Base-by-base conservation (phyloP, 106 monocot genomes). In the Dendrobium huoshanense region DNA sequence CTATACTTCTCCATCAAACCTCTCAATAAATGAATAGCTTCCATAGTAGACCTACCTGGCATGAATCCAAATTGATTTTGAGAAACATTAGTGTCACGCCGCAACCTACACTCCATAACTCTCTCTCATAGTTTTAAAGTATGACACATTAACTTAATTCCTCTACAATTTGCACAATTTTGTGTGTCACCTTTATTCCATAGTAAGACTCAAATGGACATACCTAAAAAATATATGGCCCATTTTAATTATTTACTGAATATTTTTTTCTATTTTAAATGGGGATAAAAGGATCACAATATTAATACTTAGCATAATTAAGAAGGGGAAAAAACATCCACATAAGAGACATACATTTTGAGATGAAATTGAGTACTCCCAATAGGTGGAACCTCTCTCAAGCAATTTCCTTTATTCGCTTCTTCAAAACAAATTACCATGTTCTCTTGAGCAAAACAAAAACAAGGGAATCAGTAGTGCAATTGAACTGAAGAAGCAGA, bases 391-490 rank as follows among this genome's bases (percentile, higher is more conserved):
- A 88, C 81, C 78, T 88, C 85, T 80, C 82, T 83, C 59, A 82
- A 85, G 79, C 94, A 94, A 64, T 67, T 92, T 79, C 86, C 86
- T 51, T 83, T 86, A 11, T 85, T 80, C 77, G 84, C 48, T 76
- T 94, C 91, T 85, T 90, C 90, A 79, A 91, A 92, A 79, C 94
- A 94, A 49, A 94, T 65, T 19, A 94, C 92, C 89, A 92, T 92
- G 79, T 94, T 94, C 75, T 92, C 94, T 94, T 78, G 75, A 56
- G 79, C 18, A 64, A 29, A 67, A 82, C 61, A 58, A 78, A 73
- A 73, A 82, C 18, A 78, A 59, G 3, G 25, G 49, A 27, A 76
- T 76, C 49, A 76, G 76, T 19, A 76, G 41, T 43, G 43, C 33
- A 74, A 43, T 42, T 44, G 20, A 74, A 74, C 17, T 19, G 44